phyloP scores from a whole-genome alignment of 2,329 filamentous ascomycete genomes.

The Penicillium glabrum region DNA sequence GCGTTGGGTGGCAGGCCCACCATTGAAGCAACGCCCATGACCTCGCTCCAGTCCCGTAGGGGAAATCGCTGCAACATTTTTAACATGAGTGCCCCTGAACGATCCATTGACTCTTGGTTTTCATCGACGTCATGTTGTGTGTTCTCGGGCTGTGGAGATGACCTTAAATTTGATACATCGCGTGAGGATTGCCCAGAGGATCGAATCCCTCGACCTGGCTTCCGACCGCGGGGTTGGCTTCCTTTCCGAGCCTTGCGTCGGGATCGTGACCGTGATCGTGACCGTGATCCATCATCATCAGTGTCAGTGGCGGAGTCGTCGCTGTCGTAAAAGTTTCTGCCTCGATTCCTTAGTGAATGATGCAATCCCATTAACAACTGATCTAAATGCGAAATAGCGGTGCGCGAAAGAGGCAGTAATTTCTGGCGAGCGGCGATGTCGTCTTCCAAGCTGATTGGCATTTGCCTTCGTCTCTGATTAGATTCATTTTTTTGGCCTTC shows the following conservation, averaged over 20 bases:
- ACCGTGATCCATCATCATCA: conserved; percentile 18
- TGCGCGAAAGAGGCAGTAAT: conserved; percentile 67
- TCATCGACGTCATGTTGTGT: not conserved
- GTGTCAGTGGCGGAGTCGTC: conserved; percentile 32
- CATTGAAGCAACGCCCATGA: conserved; percentile 75
- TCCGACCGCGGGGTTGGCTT: conserved; percentile 27
- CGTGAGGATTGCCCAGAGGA: not conserved
- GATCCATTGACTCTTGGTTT: not conserved
- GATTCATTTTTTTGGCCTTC: not conserved
- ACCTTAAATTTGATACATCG: conserved; percentile 4
- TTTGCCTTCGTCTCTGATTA: conserved; percentile 4
- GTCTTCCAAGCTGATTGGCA: conserved; percentile 28
- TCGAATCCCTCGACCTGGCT: conserved; percentile 9
- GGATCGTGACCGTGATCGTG: conserved; percentile 13
- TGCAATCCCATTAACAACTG: conserved; percentile 69
- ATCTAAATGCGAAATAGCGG: conserved; percentile 70
- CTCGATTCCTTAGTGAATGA: conserved; percentile 59
- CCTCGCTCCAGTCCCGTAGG: conserved; percentile 78
- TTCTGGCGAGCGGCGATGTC: conserved; percentile 51
- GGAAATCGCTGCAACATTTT: conserved; percentile 15
- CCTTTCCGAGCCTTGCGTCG: conserved; percentile 13
- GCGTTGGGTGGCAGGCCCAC: conserved; percentile 66
- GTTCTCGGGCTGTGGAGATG: conserved; percentile 8
- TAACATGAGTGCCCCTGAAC: not conserved
- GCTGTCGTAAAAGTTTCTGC: conserved; percentile 25